Evolutionary conservation across 257 asterid genomes (phyloP), one percentile per base, ranked within the genome.

Genomic region (Craterostigma plantagineum): DNA sequence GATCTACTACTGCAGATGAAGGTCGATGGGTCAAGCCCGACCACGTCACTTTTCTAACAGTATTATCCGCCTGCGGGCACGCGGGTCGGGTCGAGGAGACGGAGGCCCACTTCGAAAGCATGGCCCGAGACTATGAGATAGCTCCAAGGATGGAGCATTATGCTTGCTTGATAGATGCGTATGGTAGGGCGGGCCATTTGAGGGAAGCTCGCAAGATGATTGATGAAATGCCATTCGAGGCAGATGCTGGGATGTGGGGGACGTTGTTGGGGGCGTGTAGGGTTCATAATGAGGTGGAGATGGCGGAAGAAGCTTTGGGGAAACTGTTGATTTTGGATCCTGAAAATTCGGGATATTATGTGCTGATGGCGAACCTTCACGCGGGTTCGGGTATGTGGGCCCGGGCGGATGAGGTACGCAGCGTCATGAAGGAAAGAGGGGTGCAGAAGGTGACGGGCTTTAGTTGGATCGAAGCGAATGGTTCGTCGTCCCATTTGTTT

Each of bases 181-280:
- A 61, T 30, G 85, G 85, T 3, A 72, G 98, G 17, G 90, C 82
- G 13, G 95, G 92, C 18, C 62, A 63, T 43, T 13, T 87, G 33
- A 56, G 55, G 46, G 90, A 79, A 52, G 84, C 98, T 0, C 57
- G 54, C 36, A 38, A 52, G 37, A 57, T 74, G 16, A 57, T 78
- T 11, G 50, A 49, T 42, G 54, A 50, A 12, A 82, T 82, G 93
- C 93, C 86, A 4, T 79, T 70, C 53, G 39, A 66, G 40, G 85
- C 95, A 7, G 98, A 79, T 48, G 92, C 92, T 6, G 90, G 93
- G 30, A 63, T 79, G 27, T 87, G 98, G 98, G 98, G 95, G 1
- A 64, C 98, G 0, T 41, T 87, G 33, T 75, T 87, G 8, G 95
- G 95, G 35, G 85, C 92, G 35, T 74, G 79, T 53, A 72, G 90